Percentiles rank a stretch among this genome's conserved stretches.
These are phyloP conservation scores for Globisporangium cederbergense DNA, from an alignment of 352 stramenopile species.

Conservation along the genomic window DNA sequence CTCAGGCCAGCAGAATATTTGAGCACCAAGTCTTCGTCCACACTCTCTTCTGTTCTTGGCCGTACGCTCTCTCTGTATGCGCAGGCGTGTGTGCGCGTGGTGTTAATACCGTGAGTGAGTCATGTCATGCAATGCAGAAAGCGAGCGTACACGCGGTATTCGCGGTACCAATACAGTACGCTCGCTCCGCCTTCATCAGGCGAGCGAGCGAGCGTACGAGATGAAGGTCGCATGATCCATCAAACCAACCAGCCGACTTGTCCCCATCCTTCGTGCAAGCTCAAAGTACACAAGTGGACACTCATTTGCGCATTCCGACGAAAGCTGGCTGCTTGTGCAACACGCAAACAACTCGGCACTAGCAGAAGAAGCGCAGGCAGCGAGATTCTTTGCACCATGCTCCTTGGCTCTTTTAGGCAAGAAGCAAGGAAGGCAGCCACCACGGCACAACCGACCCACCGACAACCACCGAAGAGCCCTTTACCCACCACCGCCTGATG, in stretches of 20 bases:
- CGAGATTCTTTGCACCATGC: not conserved
- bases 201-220: not conserved
- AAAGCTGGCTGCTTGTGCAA: slow-evolving; percentile 1
- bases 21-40: too few relatives aligned
- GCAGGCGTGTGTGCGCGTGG: not conserved
- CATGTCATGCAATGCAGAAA: not conserved
- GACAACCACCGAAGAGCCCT: not conserved
- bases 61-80: not conserved
- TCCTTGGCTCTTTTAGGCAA: not conserved
- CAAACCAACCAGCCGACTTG: not conserved
- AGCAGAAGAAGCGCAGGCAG: slow-evolving; percentile 7
- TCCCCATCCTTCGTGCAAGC: not conserved
- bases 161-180: not conserved
- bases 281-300: not conserved
- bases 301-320: not conserved
- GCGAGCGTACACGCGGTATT: not conserved
- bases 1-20: too few relatives aligned
- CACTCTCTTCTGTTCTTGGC: not conserved
- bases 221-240: not conserved
- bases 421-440: not conserved
- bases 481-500: not conserved
- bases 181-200: not conserved
- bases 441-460: not conserved
- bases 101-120: not conserved
- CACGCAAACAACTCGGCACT: not conserved